phyloP scores from a whole-genome alignment of 1,284 basidiomycete species.

The Apiotrichum akiyoshidainum region DNA sequence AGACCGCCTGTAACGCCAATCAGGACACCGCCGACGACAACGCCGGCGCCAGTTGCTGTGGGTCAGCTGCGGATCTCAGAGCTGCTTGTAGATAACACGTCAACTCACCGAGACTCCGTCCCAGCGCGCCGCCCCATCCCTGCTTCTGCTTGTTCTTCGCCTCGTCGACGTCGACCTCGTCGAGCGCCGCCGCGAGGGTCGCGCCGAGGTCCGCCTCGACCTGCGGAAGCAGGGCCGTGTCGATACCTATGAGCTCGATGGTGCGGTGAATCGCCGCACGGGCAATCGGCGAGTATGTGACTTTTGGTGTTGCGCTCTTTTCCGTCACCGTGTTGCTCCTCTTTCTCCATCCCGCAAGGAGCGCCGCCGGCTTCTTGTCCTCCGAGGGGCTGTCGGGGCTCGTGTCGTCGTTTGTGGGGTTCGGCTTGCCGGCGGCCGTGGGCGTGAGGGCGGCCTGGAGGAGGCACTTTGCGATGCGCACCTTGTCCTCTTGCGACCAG shows the following conservation, averaged over 20 bases:
- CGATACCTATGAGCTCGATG: slow-evolving; percentile 43
- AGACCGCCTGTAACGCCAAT: slow-evolving; percentile 57
- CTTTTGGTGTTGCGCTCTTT: background rate
- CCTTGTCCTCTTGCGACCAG: slow-evolving; percentile 31
- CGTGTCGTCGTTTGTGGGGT: slow-evolving; percentile 15
- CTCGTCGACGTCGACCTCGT: slow-evolving; percentile 41
- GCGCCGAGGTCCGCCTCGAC: slow-evolving; percentile 48
- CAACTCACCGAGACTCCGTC: slow-evolving; percentile 47
- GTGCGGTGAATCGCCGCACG: slow-evolving; percentile 45
- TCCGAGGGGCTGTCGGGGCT: no score
- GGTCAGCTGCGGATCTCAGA: slow-evolving; percentile 3
- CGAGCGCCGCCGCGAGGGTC: slow-evolving; percentile 50
- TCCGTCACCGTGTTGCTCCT: slow-evolving; percentile 20
- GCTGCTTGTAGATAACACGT: no score
- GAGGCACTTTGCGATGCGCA: slow-evolving; percentile 31
- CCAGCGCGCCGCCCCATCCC: slow-evolving; percentile 53
- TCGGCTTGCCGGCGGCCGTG: slow-evolving; percentile 12
- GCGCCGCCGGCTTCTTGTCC: no score
- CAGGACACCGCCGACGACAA: slow-evolving; percentile 51
- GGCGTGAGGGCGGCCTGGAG: slow-evolving; percentile 40
- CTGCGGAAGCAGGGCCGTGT: slow-evolving; percentile 34
- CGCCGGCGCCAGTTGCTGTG: slow-evolving; percentile 54
- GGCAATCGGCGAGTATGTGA: slow-evolving; percentile 49
- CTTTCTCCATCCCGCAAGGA: no score
- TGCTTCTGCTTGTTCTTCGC: slow-evolving; percentile 48